Base-by-base conservation (phyloP, 169 alveolate species). In the Cryptosporidium parvum region DNA sequence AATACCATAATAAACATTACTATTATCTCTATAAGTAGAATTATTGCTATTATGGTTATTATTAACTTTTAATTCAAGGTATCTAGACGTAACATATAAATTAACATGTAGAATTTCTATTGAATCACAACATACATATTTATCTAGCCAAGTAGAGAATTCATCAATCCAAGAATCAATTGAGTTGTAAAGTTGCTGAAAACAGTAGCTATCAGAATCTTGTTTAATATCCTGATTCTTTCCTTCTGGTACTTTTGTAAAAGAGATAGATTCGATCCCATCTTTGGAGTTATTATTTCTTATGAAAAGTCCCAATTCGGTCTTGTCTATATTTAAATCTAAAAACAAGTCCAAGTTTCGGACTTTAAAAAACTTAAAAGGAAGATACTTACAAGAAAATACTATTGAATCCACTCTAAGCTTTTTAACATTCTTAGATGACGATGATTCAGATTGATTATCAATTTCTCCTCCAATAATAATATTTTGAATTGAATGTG, bases 361-460 rank as follows among this genome's bases (percentile, higher is more conserved):
- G 45, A 80, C 70, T 42, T 37, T 80, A n/a, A 37, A 65, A 65
- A 80, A 80, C 39, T 42, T 80, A 80, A 59, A 80, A 33, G 89
- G 89, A 44, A 80, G 89, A 56, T 48, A 59, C 75, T 48, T 80
- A 29, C 65, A 35, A 8, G 89, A 37, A 44, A 80, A 80, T 1
- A 80, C 70, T 23, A 65, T 80, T 12, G 89, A 59, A 29, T 80
- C 89, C 70, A 80, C 70, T 65, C 89, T 61, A 18, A 80, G 45
- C 53, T 80, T 80, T 7, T 45, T 44, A 29, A 29, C 52, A 26
- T 1, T 65, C 51, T 65, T 65, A 53, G 59, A 26, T 10, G 44
- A 18, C 7, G n/a, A 35, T 7, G 45, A 21, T 21, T 35, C 70
- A 33, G 18, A 56, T 6, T 73, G 37, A 44, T 61, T 45, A n/a